These are phyloP conservation scores for Letharia columbiana DNA, from an alignment of 495 filamentous ascomycete genomes.

Conservation along the genomic window DNA sequence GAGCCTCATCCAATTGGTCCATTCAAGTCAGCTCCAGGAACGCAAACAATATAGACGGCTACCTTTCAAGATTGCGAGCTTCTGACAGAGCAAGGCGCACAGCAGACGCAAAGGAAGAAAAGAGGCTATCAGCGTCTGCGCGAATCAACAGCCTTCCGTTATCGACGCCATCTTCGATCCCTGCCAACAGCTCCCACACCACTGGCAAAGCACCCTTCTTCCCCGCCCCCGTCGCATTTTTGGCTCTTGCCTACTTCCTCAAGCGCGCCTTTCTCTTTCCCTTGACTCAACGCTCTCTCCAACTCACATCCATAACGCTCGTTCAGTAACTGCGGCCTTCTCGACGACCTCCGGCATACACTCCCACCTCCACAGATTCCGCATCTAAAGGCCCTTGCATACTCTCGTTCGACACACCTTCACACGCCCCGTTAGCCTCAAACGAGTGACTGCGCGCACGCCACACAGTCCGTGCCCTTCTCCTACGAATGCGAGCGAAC, in stretches of 20 bases:
- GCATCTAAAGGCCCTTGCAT: background rate
- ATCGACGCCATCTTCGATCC: constrained; percentile 24
- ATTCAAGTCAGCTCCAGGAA: constrained; percentile 1
- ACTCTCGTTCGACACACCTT: background rate
- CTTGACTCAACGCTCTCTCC: constrained; percentile 14
- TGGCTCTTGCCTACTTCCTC: constrained; percentile 9
- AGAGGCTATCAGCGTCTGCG: constrained; percentile 21
- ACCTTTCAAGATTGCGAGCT: background rate
- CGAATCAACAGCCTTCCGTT: constrained; percentile 26
- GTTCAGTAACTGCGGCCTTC: background rate
- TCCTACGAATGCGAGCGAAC: background rate
- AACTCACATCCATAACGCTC: constrained; percentile 10
- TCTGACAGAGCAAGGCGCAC: constrained; percentile 14
- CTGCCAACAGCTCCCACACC: constrained; percentile 18
- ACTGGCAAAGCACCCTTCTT: constrained; percentile 12
- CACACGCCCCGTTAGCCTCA: background rate
- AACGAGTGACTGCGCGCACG: constrained; percentile 4
- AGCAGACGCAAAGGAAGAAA: background rate
- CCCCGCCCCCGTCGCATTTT: constrained; percentile 25
- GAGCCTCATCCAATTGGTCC: constrained; percentile 16
- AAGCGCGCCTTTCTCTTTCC: constrained; percentile 24
- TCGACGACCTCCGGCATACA: background rate
- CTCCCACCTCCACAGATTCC: background rate
- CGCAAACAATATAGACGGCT: background rate
- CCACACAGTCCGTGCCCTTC: constrained; percentile 7